Evolutionary conservation across 495 filamentous ascomycete genomes (phyloP).

Genomic region (Annulohypoxylon bovei): DNA sequence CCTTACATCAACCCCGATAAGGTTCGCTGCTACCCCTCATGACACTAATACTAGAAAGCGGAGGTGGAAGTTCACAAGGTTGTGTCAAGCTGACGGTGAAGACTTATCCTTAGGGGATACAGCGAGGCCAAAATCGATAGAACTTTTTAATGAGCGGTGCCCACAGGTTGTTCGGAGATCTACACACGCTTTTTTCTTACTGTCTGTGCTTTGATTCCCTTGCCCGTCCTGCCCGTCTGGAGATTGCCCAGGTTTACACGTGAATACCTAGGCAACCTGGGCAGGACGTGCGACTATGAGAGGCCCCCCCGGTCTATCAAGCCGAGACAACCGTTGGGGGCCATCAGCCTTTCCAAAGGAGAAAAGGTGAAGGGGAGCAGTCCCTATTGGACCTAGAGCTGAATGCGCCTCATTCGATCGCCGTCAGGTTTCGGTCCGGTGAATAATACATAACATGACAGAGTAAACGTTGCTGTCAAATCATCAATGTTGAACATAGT

Average conservation of each 20-base stretch:
- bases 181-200: slow-evolving; percentile 16
- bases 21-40: slow-evolving; percentile 43
- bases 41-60: slow-evolving; percentile 42
- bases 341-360: slow-evolving; percentile 14
- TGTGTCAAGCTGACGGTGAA: slow-evolving; percentile 39
- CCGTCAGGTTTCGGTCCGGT: slow-evolving; percentile 19
- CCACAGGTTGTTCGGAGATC: slow-evolving; percentile 12
- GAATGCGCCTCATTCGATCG: slow-evolving; percentile 9
- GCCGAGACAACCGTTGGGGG: slow-evolving; percentile 36
- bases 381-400: slow-evolving; percentile 13
- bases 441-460: slow-evolving; percentile 4
- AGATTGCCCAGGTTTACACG: not conserved
- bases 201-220: slow-evolving; percentile 10
- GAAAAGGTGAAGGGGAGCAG: slow-evolving; percentile 10
- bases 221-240: not conserved
- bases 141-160: slow-evolving; percentile 6
- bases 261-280: slow-evolving; percentile 5
- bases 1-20: slow-evolving; percentile 42
- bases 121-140: slow-evolving; percentile 30
- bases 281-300: slow-evolving; percentile 8
- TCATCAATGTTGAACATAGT: not conserved
- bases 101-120: not conserved
- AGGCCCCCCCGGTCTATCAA: slow-evolving; percentile 21
- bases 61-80: slow-evolving; percentile 37
- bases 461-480: not conserved